Base-by-base conservation (phyloP, 441 rosid species). In the Gossypium lobatum region DNA sequence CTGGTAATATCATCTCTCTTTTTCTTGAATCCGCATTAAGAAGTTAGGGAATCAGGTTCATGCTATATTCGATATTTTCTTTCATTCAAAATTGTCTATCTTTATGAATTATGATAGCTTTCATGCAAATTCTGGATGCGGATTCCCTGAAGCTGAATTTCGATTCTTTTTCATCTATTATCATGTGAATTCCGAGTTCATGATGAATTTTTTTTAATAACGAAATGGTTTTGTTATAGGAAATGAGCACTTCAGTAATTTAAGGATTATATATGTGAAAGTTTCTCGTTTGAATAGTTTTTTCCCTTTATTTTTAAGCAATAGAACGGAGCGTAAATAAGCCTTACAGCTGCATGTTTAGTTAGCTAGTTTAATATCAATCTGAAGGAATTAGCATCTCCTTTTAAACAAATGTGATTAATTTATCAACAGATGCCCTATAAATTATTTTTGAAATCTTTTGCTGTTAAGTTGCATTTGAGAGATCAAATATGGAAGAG, bases 1-100 rank as follows among this genome's bases (percentile, higher is more conserved):
- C 78, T 20, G 84, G 65, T 66, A 23, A 59, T 10, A 42, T 39
- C 25, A 13, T 31, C 23, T 16, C 6, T 59, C 28, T 4, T 53
- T 46, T 39, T 16, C 67, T 11, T 26, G 18, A 60, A n/a, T 52
- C 2, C 4, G n/a, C 26, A 28, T 50, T 16, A 1, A 50, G 25
- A 50, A 26, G 26, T 55, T 55, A 7, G 2, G 53, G 20, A 9
- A 70, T 34, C 63, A 11, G 52, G 52, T 34, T 70, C 31, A 34
- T 37, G 4, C 14, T 26, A 3, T 25, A 26, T 50, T 50, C 28
- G 25, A 3, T 68, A 3, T 10, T 6, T 66, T 23, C 20, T 61
- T 64, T 21, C 18, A 45, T 65, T 65, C 4, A 45, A 46, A 20
- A 42, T 6, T n/a, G n/a, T 50, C 21, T 17, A 42, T 39, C 9